Conservation (phyloP, 2,329 filamentous ascomycete species). For the Acarospora socialis region DNA sequence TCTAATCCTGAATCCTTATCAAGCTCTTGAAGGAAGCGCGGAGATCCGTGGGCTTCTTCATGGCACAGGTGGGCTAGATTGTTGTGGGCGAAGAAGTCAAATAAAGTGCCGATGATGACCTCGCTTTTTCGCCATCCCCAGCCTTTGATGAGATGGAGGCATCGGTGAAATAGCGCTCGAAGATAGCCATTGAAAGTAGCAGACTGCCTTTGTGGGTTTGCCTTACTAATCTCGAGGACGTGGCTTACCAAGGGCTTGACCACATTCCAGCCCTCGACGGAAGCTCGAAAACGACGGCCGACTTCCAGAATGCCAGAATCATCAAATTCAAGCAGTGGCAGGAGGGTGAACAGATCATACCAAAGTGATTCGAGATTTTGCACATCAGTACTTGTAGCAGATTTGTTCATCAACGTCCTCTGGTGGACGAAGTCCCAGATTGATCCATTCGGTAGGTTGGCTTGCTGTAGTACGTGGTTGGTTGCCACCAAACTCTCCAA, state of each 20-base stretch:
- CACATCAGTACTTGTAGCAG: conserved; percentile 23
- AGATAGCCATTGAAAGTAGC: conserved; percentile 42
- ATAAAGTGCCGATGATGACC: conserved; percentile 36
- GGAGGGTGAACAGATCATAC: conserved; percentile 34
- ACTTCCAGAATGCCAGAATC: conserved; percentile 30
- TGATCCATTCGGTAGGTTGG: conserved; percentile 17
- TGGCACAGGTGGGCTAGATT: conserved; percentile 36
- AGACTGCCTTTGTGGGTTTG: conserved; percentile 25
- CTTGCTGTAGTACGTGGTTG: conserved; percentile 27
- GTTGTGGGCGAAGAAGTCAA: conserved; percentile 46
- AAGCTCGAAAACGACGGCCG: conserved; percentile 26
- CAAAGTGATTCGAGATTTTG: conserved; percentile 24
- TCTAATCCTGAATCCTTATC: conserved; percentile 29
- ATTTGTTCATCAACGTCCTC: conserved; percentile 21
- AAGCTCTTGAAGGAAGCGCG: conserved; percentile 38
- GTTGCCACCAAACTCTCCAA: conserved; percentile 35
- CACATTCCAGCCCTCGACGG: conserved; percentile 36
- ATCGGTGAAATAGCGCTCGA: conserved; percentile 36
- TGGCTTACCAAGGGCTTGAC: conserved; percentile 33
- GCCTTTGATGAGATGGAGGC: conserved; percentile 35
- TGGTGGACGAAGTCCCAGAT: conserved; percentile 33
- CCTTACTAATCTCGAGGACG: conserved; percentile 33
- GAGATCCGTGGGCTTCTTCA: conserved; percentile 39
- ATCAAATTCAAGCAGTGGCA: conserved; percentile 42
- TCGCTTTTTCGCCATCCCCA: conserved; percentile 48